Conservation (phyloP, 2,329 filamentous ascomycete species). For the Botrytis byssoidea region DNA sequence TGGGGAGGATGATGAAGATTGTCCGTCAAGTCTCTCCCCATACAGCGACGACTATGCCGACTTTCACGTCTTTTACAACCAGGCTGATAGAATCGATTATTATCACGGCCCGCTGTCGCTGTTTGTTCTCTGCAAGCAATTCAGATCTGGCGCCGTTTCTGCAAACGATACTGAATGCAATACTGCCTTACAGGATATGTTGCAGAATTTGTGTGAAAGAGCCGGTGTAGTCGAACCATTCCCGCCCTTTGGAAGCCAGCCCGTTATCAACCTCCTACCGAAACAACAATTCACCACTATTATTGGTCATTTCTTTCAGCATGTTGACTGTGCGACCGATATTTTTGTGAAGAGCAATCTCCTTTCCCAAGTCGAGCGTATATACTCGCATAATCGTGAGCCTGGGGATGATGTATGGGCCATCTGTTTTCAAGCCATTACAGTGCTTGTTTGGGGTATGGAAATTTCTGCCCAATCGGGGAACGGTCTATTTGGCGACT, state of each 20-base stretch:
- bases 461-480: slow-evolving; percentile 17
- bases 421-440: slow-evolving; percentile 18
- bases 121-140: not conserved
- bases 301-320: slow-evolving; percentile 18
- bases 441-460: slow-evolving; percentile 18
- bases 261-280: slow-evolving; percentile 9
- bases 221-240: slow-evolving; percentile 15
- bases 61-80: not conserved
- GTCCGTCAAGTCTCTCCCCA: not conserved
- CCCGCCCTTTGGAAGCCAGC: slow-evolving; percentile 12
- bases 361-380: slow-evolving; percentile 13
- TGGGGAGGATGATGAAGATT: not conserved
- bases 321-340: slow-evolving; percentile 18
- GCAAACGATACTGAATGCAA: not conserved
- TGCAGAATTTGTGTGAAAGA: slow-evolving; percentile 16
- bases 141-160: not conserved
- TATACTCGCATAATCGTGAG: slow-evolving; percentile 15
- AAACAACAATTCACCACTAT: slow-evolving; percentile 15
- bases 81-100: not conserved
- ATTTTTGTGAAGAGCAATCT: slow-evolving; percentile 18
- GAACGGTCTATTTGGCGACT: slow-evolving; percentile 18
- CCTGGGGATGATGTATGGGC: slow-evolving; percentile 15
- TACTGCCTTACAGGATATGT: not conserved
- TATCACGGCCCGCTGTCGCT: not conserved
- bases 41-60: not conserved